phyloP scores from a whole-genome alignment of 805 yeast species.

The Ogataea haglerorum region DNA sequence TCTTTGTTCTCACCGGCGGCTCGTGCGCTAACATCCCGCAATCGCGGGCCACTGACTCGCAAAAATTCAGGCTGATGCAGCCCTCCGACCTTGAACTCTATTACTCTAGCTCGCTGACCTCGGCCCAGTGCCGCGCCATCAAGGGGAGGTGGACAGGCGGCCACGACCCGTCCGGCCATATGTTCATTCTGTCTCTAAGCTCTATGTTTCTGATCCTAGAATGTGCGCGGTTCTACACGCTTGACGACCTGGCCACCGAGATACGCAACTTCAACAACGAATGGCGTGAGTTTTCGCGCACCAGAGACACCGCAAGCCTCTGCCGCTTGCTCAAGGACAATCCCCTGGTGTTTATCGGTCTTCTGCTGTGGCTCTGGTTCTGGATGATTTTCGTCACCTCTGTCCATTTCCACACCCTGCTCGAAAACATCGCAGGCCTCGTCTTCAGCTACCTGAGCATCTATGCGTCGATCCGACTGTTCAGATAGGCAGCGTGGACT shows the following conservation, averaged over 20 bases:
- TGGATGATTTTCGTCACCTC: slow-evolving; percentile 86
- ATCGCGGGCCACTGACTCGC: background rate
- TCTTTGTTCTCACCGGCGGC: slow-evolving; percentile 83
- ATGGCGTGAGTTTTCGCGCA: background rate
- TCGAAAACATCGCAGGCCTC: slow-evolving; percentile 73
- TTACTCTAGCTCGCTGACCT: slow-evolving; percentile 26
- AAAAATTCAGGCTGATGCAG: slow-evolving; percentile 14
- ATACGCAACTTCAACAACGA: slow-evolving; percentile 4
- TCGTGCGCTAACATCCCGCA: slow-evolving; percentile 45
- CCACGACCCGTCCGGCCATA: slow-evolving; percentile 95
- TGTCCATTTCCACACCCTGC: slow-evolving; percentile 76
- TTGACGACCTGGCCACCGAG: slow-evolving; percentile 13
- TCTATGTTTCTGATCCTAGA: slow-evolving; percentile 67
- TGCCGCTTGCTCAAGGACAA: slow-evolving; percentile 15
- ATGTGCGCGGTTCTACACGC: slow-evolving; percentile 28
- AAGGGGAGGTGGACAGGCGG: slow-evolving; percentile 82
- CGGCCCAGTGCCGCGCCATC: slow-evolving; percentile 47
- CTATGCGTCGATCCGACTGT: slow-evolving; percentile 15
- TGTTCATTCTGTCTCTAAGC: slow-evolving; percentile 69
- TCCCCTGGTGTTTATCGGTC: slow-evolving; percentile 31
- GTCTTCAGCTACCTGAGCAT: slow-evolving; percentile 56
- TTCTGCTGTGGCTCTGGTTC: slow-evolving; percentile 58
- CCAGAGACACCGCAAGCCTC: slow-evolving; percentile 1
- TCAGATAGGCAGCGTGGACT: slow-evolving; percentile 15
- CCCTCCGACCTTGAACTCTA: slow-evolving; percentile 6